Evolutionary conservation across 2,329 filamentous ascomycete genomes (phyloP), one percentile per base, ranked within the genome.

Genomic region (Talaromyces piceae): DNA sequence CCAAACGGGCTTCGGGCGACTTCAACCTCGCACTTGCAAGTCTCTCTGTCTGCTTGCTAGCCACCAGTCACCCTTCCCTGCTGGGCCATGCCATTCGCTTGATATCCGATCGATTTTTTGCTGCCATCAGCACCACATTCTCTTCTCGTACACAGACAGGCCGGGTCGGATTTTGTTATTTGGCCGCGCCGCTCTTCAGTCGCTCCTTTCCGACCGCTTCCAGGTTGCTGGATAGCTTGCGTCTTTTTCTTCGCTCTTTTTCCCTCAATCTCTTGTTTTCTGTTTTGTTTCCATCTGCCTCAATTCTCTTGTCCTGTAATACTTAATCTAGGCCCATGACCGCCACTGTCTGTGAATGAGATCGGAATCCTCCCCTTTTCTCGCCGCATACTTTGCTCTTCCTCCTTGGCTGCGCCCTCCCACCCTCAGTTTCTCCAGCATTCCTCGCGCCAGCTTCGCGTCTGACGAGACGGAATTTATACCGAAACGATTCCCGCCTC

Each of bases 381-480:
- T 52, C 46, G 45, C 49, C 50, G 46, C 52, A 51, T 56, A 54
- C 53, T 44, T 56, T 57, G 33, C 52, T 45, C 55, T 30, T 55
- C 57, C 47, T 51, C 55, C 58, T 23, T 39, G 23, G 31, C 39
- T 25, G 43, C 13, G n/a, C 31, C 37, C 49, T 50, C 49, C 18
- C 33, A 45, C 18, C 12, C n/a, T 30, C 26, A 9, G 7, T 39
- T 48, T 28, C 13, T 52, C 33, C 26, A 30, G 13, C 50, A 52
- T 52, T 52, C 50, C 50, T 47, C 44, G 45, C 50, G 45, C 39
- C 23, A 13, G 22, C 45, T 20, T 52, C 45, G 39, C 45, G 45
- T 48, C 47, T 30, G 20, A 45, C 45, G 37, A 39, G 28, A 27
- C 41, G 27, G 18, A 43, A 43, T 43, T 43, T 43, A 22, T 43